A percentile compares a stretch with the other conserved stretches of the same genome.
Evolutionary conservation across 306 rosid genomes (phyloP).

Genomic region (Trifolium repens): DNA sequence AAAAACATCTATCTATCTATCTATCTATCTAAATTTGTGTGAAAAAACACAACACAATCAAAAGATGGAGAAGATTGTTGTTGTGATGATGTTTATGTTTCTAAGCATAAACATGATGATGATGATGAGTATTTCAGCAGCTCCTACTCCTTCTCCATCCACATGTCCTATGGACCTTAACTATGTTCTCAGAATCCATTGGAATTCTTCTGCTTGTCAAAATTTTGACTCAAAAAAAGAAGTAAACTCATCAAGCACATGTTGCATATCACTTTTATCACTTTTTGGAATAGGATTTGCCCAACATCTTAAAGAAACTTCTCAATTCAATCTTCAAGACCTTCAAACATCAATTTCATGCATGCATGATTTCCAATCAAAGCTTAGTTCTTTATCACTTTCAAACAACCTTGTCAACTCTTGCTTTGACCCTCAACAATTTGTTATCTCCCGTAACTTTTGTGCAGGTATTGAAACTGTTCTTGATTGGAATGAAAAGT

Average conservation of each 20-base stretch:
- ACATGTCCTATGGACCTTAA: slow-evolving; percentile 78
- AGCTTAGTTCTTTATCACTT: slow-evolving; percentile 57
- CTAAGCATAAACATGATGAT: slow-evolving; percentile 5
- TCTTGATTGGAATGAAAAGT: slow-evolving; percentile 59
- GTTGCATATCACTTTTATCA: slow-evolving; percentile 70
- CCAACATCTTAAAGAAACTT: slow-evolving; percentile 69
- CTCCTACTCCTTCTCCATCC: not conserved
- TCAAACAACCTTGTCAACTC: slow-evolving; percentile 41
- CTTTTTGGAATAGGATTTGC: slow-evolving; percentile 65
- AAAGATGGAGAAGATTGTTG: slow-evolving; percentile 30
- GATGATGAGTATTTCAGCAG: slow-evolving; percentile 36
- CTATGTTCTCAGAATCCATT: slow-evolving; percentile 67
- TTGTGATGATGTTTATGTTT: slow-evolving; percentile 17
- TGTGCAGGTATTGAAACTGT: slow-evolving; percentile 66
- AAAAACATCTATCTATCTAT: not conserved
- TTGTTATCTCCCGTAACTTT: slow-evolving; percentile 56
- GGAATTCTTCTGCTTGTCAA: slow-evolving; percentile 68
- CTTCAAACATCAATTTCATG: slow-evolving; percentile 63
- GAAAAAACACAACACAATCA: slow-evolving; percentile 6
- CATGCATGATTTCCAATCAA: slow-evolving; percentile 65
- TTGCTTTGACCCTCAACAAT: slow-evolving; percentile 69
- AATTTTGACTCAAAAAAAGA: not conserved
- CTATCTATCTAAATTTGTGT: not conserved
- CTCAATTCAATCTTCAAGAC: slow-evolving; percentile 67
- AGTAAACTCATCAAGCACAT: slow-evolving; percentile 25